These are phyloP conservation scores for Trypethelium eluteriae DNA, from an alignment of 495 filamentous ascomycete genomes.

Conservation along the genomic window DNA sequence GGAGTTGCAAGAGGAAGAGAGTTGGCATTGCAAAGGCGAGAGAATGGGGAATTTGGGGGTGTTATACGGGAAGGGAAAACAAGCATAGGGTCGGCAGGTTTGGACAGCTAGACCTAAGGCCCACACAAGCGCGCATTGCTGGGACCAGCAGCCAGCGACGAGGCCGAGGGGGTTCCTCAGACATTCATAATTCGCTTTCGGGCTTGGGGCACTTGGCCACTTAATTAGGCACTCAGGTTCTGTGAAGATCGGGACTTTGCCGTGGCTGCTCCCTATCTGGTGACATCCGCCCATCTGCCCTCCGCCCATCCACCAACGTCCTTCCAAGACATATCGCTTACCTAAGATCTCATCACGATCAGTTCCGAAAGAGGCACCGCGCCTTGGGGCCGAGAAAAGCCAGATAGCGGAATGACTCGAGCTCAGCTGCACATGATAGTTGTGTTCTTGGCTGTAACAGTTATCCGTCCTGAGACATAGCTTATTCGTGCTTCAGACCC, in stretches of 20 bases:
- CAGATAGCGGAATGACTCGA: background rate
- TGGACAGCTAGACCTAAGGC: constrained; percentile 12
- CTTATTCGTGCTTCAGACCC: constrained; percentile 5
- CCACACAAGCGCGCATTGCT: background rate
- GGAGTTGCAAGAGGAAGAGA: constrained; percentile 11
- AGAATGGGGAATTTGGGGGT: constrained; percentile 1
- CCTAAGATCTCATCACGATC: background rate
- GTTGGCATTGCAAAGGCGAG: constrained; percentile 6
- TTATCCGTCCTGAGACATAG: constrained; percentile 9
- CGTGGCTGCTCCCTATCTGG: background rate
- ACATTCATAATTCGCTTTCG: constrained; percentile 10
- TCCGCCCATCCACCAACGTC: background rate
- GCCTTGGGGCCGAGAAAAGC: too few relatives aligned
- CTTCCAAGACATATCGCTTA: background rate
- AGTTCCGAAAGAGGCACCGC: background rate
- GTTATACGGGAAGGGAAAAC: constrained; percentile 11
- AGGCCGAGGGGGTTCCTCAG: constrained; percentile 7
- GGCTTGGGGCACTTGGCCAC: background rate
- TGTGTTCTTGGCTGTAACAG: background rate
- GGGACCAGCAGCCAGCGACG: constrained; percentile 9
- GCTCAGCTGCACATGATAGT: background rate
- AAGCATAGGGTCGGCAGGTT: constrained; percentile 12
- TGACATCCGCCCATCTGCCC: background rate
- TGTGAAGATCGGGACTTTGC: background rate
- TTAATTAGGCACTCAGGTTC: background rate